These are phyloP conservation scores for Coniosporium tulheliwenetii DNA, from an alignment of 2,329 filamentous ascomycete species.

Conservation along the genomic window DNA sequence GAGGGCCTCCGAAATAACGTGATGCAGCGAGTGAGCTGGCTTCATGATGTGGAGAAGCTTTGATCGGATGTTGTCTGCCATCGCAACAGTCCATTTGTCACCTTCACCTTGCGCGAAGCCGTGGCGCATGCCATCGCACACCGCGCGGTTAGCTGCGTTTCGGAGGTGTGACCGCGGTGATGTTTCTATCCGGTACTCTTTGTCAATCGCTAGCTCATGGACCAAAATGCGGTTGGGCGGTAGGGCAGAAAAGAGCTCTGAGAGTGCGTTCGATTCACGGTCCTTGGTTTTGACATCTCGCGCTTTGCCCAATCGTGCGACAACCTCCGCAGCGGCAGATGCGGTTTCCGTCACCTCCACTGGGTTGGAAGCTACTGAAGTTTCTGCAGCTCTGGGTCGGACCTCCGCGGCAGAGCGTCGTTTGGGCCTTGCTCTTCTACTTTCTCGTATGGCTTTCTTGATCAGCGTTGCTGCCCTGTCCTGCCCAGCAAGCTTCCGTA, in stretches of 20 bases:
- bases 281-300: background rate
- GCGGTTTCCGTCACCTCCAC: background rate
- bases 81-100: conserved; percentile 52
- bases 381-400: conserved; percentile 47
- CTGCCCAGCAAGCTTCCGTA: conserved; percentile 60
- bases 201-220: conserved; percentile 67
- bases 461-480: conserved; percentile 59
- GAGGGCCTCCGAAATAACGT: conserved; percentile 57
- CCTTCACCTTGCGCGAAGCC: conserved; percentile 49
- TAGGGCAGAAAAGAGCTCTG: conserved; percentile 38
- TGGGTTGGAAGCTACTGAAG: conserved; percentile 10
- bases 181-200: conserved; percentile 55
- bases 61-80: conserved; percentile 54
- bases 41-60: conserved; percentile 60
- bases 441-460: conserved; percentile 57
- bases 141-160: conserved; percentile 42
- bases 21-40: conserved; percentile 57
- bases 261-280: background rate
- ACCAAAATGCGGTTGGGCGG: conserved; percentile 62
- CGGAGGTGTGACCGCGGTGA: conserved; percentile 39
- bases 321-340: conserved; percentile 5
- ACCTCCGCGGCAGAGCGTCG: conserved; percentile 56
- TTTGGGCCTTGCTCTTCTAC: conserved; percentile 46
- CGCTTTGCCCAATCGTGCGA: background rate
- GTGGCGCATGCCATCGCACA: conserved; percentile 45